These are phyloP conservation scores for Mucor mucedo DNA, from an alignment of 371 early-diverging fungal species.

Conservation along the genomic window DNA sequence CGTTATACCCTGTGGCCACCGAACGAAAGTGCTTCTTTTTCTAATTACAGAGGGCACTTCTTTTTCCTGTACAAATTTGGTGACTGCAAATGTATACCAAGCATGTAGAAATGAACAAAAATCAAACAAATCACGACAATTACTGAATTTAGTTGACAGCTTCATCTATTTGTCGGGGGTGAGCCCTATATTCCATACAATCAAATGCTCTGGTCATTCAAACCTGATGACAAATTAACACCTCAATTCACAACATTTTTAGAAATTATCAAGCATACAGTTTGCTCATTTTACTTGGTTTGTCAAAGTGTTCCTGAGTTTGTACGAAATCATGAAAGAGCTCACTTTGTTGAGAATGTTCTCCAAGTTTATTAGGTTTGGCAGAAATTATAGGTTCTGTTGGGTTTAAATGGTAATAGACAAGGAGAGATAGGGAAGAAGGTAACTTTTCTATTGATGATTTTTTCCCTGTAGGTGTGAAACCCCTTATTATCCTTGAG, in stretches of 20 bases:
- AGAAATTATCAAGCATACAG: constrained; percentile 12
- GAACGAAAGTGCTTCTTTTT: no score
- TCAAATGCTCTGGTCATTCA: constrained; percentile 16
- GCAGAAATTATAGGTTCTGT: no score
- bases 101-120: constrained; percentile 18
- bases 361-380: constrained; percentile 8
- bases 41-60: constrained; percentile 7
- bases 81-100: constrained; percentile 12
- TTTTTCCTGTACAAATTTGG: constrained; percentile 1
- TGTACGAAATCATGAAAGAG: constrained; percentile 19
- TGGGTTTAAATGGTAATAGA: no score
- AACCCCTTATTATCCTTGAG: no score
- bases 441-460: constrained; percentile 1
- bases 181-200: constrained; percentile 15
- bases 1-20: no score
- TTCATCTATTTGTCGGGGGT: constrained; percentile 10
- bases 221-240: constrained; percentile 8
- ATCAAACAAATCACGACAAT: constrained; percentile 11
- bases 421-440: constrained; percentile 9
- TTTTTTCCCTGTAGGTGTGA: constrained; percentile 3
- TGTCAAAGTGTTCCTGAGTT: constrained; percentile 16
- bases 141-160: constrained; percentile 12
- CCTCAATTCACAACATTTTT: constrained; percentile 17
- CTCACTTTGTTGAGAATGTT: constrained; percentile 16
- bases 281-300: constrained; percentile 19